A percentile compares a stretch with the other conserved stretches of the same genome.
phyloP scores from a whole-genome alignment of 1,139 yeast species.

The Scheffersomyces lignicola region DNA sequence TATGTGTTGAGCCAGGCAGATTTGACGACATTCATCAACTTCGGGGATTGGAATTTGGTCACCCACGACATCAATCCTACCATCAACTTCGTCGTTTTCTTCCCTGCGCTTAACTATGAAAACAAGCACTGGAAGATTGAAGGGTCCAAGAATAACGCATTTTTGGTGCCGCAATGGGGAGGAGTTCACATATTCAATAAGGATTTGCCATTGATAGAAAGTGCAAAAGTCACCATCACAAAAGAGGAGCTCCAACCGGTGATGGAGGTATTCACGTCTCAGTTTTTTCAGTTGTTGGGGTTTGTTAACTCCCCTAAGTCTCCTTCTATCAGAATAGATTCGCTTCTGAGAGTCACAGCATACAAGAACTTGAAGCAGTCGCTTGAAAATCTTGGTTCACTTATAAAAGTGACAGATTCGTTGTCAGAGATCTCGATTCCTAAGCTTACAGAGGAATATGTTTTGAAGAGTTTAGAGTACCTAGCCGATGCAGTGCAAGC shows the following conservation, averaged over 20 bases:
- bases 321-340: conserved; percentile 63
- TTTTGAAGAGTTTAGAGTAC: conserved; percentile 37
- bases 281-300: conserved; percentile 72
- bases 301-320: conserved; percentile 49
- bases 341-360: conserved; percentile 58
- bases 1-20: conserved; percentile 43
- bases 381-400: conserved; percentile 63
- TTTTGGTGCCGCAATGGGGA: conserved; percentile 92
- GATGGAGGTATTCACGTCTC: conserved; percentile 72
- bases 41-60: conserved; percentile 74
- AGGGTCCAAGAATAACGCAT: conserved; percentile 60
- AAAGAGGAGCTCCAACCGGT: conserved; percentile 53
- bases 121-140: conserved; percentile 46
- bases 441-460: conserved; percentile 52
- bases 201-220: conserved; percentile 26
- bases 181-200: conserved; percentile 57
- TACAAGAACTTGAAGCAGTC: conserved; percentile 52
- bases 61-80: conserved; percentile 61
- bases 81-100: conserved; percentile 65
- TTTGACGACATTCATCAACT: conserved; percentile 70
- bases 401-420: conserved; percentile 64
- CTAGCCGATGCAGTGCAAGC: conserved; percentile 33
- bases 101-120: conserved; percentile 48
- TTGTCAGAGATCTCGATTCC: conserved; percentile 85
- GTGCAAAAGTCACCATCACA: conserved; percentile 27